Conservation (phyloP, 352 stramenopile species). For the Pseudoperonospora humuli region DNA sequence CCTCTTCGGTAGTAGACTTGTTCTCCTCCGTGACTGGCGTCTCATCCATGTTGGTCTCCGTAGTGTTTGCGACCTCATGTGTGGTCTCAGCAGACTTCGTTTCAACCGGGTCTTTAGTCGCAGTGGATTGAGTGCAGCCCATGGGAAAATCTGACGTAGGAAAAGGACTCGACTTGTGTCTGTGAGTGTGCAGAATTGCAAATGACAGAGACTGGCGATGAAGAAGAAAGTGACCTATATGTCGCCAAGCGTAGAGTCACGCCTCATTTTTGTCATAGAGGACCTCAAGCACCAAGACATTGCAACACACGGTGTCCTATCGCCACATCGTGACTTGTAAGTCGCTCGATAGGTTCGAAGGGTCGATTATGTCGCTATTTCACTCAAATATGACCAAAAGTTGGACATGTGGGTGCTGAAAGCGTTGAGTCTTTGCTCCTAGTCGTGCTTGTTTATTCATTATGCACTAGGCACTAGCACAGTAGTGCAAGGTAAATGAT, state of each 20-base stretch:
- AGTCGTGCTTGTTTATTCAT: not conserved
- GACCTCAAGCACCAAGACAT: conserved; percentile 1
- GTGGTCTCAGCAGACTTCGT: conserved; percentile 11
- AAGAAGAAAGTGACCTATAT: conserved; percentile 6
- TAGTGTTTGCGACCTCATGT: conserved; percentile 9
- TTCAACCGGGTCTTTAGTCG: conserved; percentile 24
- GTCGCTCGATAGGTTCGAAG: not conserved
- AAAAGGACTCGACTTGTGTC: conserved; percentile 16
- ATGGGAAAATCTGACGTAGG: conserved; percentile 2
- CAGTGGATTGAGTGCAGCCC: conserved; percentile 29
- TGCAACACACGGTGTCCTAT: not conserved
- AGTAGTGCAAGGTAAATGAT: conserved; percentile 12
- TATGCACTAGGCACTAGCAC: not conserved
- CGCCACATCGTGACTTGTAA: conserved; percentile 4
- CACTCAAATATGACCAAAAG: conserved; percentile 1
- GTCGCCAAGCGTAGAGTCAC: conserved; percentile 17
- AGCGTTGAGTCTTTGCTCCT: conserved; percentile 11
- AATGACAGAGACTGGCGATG: conserved; percentile 14
- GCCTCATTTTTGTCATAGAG: conserved; percentile 13
- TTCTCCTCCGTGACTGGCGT: conserved; percentile 14
- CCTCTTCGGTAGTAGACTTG: conserved; percentile 1
- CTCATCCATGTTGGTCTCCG: conserved; percentile 16
- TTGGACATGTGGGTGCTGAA: conserved; percentile 7
- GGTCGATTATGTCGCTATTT: conserved; percentile 20
- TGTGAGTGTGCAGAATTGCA: conserved; percentile 16